These are phyloP conservation scores for Yamadazyma trypodendri DNA, from an alignment of 1,139 yeast species.

Conservation along the genomic window DNA sequence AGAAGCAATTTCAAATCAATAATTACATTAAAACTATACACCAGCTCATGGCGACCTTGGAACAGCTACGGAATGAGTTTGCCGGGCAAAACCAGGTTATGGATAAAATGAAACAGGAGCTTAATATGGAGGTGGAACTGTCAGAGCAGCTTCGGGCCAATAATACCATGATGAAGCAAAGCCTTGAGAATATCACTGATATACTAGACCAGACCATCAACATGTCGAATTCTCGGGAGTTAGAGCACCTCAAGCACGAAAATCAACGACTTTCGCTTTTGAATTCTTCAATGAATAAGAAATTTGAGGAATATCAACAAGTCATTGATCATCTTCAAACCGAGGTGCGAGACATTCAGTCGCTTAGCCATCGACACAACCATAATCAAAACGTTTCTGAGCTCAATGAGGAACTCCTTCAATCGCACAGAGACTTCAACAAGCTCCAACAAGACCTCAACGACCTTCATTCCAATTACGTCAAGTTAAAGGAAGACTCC, in stretches of 20 bases:
- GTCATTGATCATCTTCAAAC: conserved; percentile 32
- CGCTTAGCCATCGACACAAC: conserved; percentile 5
- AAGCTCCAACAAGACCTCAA: conserved; percentile 22
- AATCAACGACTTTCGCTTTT: conserved; percentile 17
- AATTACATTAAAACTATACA: conserved; percentile 19
- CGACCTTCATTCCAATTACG: conserved; percentile 22
- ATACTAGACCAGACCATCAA: conserved; percentile 9
- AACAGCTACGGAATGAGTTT: conserved; percentile 24
- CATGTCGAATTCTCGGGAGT: conserved; percentile 11
- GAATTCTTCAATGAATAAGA: conserved; percentile 20
- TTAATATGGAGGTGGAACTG: conserved; percentile 23
- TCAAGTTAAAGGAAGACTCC: conserved; percentile 24
- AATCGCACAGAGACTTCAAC: conserved; percentile 25
- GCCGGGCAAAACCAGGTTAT: conserved; percentile 22
- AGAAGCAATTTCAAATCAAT: conserved; percentile 15
- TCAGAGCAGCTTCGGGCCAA: conserved; percentile 22
- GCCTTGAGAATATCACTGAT: conserved; percentile 11
- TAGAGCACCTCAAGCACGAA: conserved; percentile 19
- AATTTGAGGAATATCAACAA: conserved; percentile 31
- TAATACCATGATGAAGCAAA: conserved; percentile 12
- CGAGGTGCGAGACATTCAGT: conserved; percentile 29
- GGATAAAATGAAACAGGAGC: conserved; percentile 21
- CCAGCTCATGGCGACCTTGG: conserved; percentile 19
- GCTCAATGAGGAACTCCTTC: conserved; percentile 19
- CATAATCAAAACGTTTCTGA: conserved; percentile 10